A percentile compares a stretch with the other conserved stretches of the same genome.
Conservation (phyloP, 2,329 filamentous ascomycete species). For the Chaetomium strumarium region DNA sequence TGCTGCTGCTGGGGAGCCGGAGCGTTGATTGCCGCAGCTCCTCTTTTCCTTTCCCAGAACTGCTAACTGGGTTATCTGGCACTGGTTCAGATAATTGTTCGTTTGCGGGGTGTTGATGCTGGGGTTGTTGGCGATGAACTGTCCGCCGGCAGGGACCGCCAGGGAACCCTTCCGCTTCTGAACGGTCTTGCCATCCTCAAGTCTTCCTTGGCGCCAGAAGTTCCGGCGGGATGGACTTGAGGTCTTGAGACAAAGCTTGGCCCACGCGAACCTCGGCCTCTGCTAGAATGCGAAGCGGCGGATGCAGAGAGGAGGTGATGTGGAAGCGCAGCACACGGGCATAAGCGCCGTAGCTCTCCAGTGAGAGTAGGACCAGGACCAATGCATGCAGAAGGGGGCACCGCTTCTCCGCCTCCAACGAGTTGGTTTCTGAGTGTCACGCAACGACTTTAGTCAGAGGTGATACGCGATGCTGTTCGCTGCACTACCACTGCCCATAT, state of each 20-base stretch:
- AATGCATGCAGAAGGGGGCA: slow-evolving; percentile 65
- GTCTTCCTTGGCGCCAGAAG: slow-evolving; percentile 57
- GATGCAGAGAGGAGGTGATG: slow-evolving; percentile 63
- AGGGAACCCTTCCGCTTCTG: slow-evolving; percentile 67
- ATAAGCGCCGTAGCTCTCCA: slow-evolving; percentile 71
- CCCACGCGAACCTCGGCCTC: slow-evolving; percentile 72
- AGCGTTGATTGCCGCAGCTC: too few relatives aligned
- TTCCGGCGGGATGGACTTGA: slow-evolving; percentile 59
- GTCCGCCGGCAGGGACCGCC: slow-evolving; percentile 63
- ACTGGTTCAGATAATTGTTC: too few relatives aligned
- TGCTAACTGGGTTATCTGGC: too few relatives aligned
- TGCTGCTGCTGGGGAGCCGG: too few relatives aligned
- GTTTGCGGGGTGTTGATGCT: too few relatives aligned
- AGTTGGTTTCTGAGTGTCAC: too few relatives aligned
- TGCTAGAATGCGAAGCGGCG: slow-evolving; percentile 58
- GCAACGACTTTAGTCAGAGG: too few relatives aligned
- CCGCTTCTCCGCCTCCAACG: slow-evolving; percentile 54
- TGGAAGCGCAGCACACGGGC: slow-evolving; percentile 66
- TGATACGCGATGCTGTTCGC: too few relatives aligned
- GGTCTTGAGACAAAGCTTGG: slow-evolving; percentile 65
- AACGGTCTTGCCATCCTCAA: slow-evolving; percentile 58
- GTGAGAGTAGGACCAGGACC: slow-evolving; percentile 65
- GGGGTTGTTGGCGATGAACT: too few relatives aligned
- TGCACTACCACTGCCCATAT: too few relatives aligned
- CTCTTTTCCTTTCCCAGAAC: too few relatives aligned